These are phyloP conservation scores for Antitrichia curtipendula DNA, from an alignment of 225 moss, liverwort and hornwort genomes.

Conservation along the genomic window DNA sequence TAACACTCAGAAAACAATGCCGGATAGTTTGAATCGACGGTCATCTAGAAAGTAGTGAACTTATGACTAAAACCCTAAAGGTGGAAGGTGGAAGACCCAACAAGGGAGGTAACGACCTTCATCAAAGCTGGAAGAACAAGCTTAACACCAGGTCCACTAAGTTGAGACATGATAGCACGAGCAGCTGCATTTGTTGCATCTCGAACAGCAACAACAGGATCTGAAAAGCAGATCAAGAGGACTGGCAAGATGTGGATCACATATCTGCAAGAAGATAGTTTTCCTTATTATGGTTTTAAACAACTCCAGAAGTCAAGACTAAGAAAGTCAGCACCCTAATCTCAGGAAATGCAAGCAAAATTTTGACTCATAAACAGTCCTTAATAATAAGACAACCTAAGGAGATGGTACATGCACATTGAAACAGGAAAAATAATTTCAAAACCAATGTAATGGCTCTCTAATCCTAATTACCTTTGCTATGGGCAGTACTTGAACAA, in stretches of 20 bases:
- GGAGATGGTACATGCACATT: neutral
- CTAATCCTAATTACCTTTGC: neutral
- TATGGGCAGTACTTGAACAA: neutral
- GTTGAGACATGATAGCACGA: constrained; percentile 97
- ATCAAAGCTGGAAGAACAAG: constrained; percentile 94
- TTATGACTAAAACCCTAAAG: neutral
- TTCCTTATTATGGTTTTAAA: neutral
- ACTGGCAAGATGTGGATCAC: constrained; percentile 92
- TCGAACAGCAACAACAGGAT: constrained; percentile 96
- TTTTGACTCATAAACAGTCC: neutral
- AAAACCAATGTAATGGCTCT: neutral
- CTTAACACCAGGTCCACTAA: constrained; percentile 95
- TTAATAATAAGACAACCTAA: neutral
- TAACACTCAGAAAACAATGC: neutral
- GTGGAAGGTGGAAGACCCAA: neutral
- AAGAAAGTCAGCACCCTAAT: neutral
- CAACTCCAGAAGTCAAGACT: neutral
- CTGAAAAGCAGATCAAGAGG: constrained; percentile 93
- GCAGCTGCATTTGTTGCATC: constrained; percentile 92
- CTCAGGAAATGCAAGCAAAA: neutral
- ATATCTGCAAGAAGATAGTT: constrained; percentile 49
- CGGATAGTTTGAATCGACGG: neutral
- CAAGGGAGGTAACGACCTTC: constrained; percentile 37
- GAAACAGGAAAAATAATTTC: neutral
- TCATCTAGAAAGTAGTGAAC: neutral